phyloP scores from a whole-genome alignment of 2,329 filamentous ascomycete species.

The Xenoacremonium recifei region DNA sequence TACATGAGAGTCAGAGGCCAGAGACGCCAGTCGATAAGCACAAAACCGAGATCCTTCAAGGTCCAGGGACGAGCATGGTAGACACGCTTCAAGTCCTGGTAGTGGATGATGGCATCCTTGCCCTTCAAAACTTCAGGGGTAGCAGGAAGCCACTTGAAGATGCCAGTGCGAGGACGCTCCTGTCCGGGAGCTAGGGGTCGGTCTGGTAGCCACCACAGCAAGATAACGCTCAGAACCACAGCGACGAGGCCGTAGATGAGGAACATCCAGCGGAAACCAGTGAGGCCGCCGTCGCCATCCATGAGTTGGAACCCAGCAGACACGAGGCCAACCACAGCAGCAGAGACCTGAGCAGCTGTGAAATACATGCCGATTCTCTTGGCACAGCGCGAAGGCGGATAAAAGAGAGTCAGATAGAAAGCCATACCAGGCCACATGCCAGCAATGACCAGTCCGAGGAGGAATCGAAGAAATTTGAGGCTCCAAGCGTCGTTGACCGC shows the following conservation, averaged over 20 bases:
- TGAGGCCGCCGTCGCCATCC: conserved; percentile 73
- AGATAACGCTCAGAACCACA: conserved; percentile 65
- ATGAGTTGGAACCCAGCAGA: conserved; percentile 91
- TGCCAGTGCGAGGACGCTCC: conserved; percentile 45
- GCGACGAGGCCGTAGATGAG: conserved; percentile 79
- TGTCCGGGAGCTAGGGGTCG: conserved; percentile 74
- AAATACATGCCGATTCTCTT: conserved; percentile 90
- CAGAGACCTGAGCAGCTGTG: conserved; percentile 84
- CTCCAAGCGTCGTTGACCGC: conserved; percentile 82
- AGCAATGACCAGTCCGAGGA: conserved; percentile 83
- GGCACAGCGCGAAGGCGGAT: conserved; percentile 80
- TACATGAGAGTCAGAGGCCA: conserved; percentile 91
- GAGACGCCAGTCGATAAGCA: conserved; percentile 81
- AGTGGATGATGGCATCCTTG: conserved; percentile 78
- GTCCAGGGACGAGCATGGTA: conserved; percentile 77
- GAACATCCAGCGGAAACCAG: conserved; percentile 93
- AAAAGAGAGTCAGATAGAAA: conserved; percentile 89
- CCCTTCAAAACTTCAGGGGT: conserved; percentile 71
- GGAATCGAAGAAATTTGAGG: conserved; percentile 80
- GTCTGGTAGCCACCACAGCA: conserved; percentile 91
- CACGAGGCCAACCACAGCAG: conserved; percentile 83
- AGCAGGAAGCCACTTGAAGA: conserved; percentile 65
- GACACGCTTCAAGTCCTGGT: conserved; percentile 76
- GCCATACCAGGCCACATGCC: conserved; percentile 97
- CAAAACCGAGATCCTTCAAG: conserved; percentile 64